These are phyloP conservation scores for Penicillium salamii DNA, from an alignment of 495 filamentous ascomycete genomes.

Conservation along the genomic window DNA sequence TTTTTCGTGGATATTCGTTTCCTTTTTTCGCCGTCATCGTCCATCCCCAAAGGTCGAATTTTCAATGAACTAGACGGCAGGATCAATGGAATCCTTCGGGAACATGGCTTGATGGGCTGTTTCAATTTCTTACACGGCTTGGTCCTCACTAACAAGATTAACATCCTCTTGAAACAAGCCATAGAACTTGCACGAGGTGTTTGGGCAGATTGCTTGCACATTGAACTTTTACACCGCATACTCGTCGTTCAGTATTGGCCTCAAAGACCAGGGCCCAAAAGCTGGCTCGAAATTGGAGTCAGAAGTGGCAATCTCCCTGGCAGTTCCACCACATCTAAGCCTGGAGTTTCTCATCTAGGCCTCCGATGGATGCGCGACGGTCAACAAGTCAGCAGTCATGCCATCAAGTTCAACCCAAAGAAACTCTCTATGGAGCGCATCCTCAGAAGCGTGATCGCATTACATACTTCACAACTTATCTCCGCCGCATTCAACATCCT, in stretches of 20 bases:
- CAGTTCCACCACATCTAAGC: constrained; percentile 2
- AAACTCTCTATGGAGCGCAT: constrained; percentile 70
- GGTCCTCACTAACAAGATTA: constrained; percentile 83
- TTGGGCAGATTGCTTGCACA: constrained; percentile 73
- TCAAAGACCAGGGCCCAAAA: constrained; percentile 63
- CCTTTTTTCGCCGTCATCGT: constrained; percentile 66
- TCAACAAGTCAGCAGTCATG: constrained; percentile 62
- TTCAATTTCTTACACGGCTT: constrained; percentile 83
- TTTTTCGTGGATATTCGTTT: constrained; percentile 92
- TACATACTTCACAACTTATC: constrained; percentile 68
- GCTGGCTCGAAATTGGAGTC: constrained; percentile 87
- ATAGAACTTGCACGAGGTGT: constrained; percentile 57
- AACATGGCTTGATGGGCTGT: constrained; percentile 68
- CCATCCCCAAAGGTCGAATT: constrained; percentile 55
- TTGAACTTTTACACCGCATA: constrained; percentile 73
- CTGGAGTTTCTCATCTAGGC: constrained; percentile 49
- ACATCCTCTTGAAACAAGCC: constrained; percentile 73
- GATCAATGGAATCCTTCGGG: constrained; percentile 64
- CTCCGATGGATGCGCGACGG: constrained; percentile 84
- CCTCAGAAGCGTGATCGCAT: constrained; percentile 68
- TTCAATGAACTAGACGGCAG: constrained; percentile 62
- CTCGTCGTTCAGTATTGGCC: constrained; percentile 90
- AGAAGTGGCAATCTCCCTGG: constrained; percentile 54
- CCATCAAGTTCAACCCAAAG: constrained; percentile 62
- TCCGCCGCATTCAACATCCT: constrained; percentile 57